Base-by-base conservation (phyloP, 129 eudicot genomes). In the Cynara cardunculus region DNA sequence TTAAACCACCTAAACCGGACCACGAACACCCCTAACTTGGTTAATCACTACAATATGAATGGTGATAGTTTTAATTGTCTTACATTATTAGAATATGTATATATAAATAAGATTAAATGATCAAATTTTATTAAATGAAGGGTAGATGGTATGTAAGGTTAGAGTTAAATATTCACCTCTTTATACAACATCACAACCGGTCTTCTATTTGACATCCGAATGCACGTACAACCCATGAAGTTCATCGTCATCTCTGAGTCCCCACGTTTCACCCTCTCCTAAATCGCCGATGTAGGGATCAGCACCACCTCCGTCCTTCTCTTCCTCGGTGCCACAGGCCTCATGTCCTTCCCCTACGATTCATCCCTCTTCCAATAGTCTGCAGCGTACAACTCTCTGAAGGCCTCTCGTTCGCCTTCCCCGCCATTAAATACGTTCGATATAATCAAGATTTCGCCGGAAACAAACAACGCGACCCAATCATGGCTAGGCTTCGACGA, bases 141-240 rank as follows among this genome's bases (percentile, higher is more conserved):
- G n/a, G n/a, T n/a, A n/a, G n/a, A n/a, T n/a, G n/a, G n/a, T n/a
- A n/a, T n/a, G n/a, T n/a, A n/a, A n/a, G n/a, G n/a, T n/a, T n/a
- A n/a, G n/a, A n/a, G n/a, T n/a, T n/a, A n/a, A n/a, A n/a, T n/a
- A n/a, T 89, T 91, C 89, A 91, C 93, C 13, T 93, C 91, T 26
- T 19, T 84, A 22, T 91, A 91, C 88, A 91, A 91, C 85, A 86
- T 89, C 70, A 75, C 79, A 74, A 89, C 93, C 78, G 97, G 97
- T 0, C 35, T 89, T 12, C 83, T 91, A 26, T 91, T 91, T 72
- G 90, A 90, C 61, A 84, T 88, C 78, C 97, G 92, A 6, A 91
- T 91, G 91, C 97, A 93, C 1, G 97, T 91, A 21, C 97, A 91
- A 76, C 97, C 97, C 10, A 91, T 91, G 97, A 91, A 91, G 44